Evolutionary conservation across 1,139 yeast species (phyloP).

Genomic region (Lodderomyces margitis): DNA sequence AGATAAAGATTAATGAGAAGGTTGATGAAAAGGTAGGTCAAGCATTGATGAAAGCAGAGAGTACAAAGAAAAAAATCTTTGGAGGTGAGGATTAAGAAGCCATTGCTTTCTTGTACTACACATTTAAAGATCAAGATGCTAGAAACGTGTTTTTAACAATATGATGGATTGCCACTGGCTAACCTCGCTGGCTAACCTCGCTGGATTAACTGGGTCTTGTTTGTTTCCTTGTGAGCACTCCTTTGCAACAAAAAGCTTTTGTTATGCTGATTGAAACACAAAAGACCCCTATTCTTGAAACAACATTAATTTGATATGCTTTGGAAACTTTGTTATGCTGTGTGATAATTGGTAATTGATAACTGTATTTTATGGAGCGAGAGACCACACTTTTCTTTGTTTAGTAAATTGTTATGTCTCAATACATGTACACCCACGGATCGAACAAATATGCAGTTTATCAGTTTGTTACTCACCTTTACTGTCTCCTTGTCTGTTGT

Average conservation of each 20-base stretch:
- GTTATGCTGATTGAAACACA: slow-evolving; percentile 1
- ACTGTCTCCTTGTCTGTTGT: background rate
- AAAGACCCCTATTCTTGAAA: background rate
- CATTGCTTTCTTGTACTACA: no score
- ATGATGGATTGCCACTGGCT: no score
- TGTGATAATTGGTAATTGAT: background rate
- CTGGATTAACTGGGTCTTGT: no score
- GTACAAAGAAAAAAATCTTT: background rate
- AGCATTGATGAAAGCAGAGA: background rate
- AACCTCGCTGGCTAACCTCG: no score
- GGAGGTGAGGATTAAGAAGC: no score
- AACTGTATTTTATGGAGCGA: background rate
- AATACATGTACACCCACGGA: background rate
- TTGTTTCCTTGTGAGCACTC: no score
- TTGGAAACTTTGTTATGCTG: background rate
- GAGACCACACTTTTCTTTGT: background rate
- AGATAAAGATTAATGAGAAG: background rate
- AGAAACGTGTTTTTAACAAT: no score
- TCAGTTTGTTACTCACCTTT: background rate
- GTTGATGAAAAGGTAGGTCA: background rate
- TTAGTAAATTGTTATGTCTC: background rate
- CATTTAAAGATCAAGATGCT: no score
- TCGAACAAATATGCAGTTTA: background rate
- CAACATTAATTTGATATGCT: background rate
- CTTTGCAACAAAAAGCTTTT: no score